Conservation (phyloP, 768 basidiomycete species). For the Pleurotus salmoneostramineus region DNA sequence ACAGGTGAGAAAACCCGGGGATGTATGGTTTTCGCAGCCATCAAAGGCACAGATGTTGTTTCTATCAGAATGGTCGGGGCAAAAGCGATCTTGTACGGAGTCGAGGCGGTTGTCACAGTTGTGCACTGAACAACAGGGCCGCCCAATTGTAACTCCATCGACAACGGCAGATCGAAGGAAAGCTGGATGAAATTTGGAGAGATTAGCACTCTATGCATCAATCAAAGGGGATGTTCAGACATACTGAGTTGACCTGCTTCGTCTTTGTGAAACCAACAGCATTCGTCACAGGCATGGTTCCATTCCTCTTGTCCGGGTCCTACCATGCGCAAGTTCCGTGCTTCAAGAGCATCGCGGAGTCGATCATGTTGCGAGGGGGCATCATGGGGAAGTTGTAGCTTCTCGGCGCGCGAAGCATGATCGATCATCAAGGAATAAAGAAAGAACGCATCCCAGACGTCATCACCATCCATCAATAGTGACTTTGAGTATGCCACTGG, state of each 20-base stretch:
- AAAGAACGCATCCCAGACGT: conserved; percentile 23
- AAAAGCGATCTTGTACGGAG: conserved; percentile 10
- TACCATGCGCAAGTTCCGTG: conserved; percentile 18
- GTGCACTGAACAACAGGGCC: conserved; percentile 24
- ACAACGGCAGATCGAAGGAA: conserved; percentile 15
- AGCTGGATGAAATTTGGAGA: background rate
- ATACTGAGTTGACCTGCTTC: conserved; percentile 11
- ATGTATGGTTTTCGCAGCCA: conserved; percentile 8
- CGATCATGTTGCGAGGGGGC: conserved; percentile 15
- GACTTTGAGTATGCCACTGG: conserved; percentile 10
- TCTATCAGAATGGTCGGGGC: conserved; percentile 12
- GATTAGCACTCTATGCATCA: background rate
- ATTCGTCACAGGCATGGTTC: conserved; percentile 24
- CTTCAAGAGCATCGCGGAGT: conserved; percentile 16
- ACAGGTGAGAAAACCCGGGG: conserved; percentile 15
- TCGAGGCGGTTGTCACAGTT: conserved; percentile 20
- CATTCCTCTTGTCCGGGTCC: conserved; percentile 24
- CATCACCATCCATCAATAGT: conserved; percentile 13
- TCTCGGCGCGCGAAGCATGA: conserved; percentile 5
- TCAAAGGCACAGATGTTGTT: conserved; percentile 11
- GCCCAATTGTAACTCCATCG: conserved; percentile 28
- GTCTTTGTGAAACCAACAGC: conserved; percentile 16
- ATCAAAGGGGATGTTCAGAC: background rate
- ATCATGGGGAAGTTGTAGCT: conserved; percentile 16
- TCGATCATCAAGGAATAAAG: conserved; percentile 14